Evolutionary conservation across 1,284 basidiomycete genomes (phyloP).

Genomic region (Polyporus tsugae): DNA sequence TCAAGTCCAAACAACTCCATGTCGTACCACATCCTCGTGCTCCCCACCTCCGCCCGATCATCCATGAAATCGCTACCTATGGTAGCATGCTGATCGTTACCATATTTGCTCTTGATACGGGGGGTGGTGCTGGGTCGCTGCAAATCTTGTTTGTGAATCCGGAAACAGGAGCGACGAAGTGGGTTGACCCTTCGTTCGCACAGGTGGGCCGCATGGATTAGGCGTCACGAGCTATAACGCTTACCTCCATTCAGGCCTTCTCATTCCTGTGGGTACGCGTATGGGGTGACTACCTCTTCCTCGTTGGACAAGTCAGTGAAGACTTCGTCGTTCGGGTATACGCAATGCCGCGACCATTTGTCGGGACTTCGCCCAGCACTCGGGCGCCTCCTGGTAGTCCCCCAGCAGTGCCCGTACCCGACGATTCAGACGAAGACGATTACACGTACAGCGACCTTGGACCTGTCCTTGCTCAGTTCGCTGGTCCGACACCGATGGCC

Average conservation of each 20-base stretch:
- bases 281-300: slow-evolving; percentile 38
- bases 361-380: slow-evolving; percentile 7
- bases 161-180: slow-evolving; percentile 39
- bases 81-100: slow-evolving; percentile 45
- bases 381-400: slow-evolving; percentile 20
- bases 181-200: slow-evolving; percentile 43
- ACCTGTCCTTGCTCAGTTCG: slow-evolving; percentile 29
- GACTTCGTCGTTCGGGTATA: slow-evolving; percentile 42
- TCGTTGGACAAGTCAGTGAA: slow-evolving; percentile 38
- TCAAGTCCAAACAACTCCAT: slow-evolving; percentile 32
- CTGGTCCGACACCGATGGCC: slow-evolving; percentile 33
- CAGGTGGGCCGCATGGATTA: slow-evolving; percentile 38
- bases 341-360: slow-evolving; percentile 34
- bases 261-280: slow-evolving; percentile 41
- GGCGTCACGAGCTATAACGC: not conserved
- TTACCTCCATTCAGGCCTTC: slow-evolving; percentile 35
- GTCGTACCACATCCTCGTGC: slow-evolving; percentile 34
- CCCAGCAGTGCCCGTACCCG: slow-evolving; percentile 10
- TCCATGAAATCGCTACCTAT: slow-evolving; percentile 40
- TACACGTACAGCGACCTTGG: slow-evolving; percentile 35
- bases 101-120: slow-evolving; percentile 42
- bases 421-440: slow-evolving; percentile 20
- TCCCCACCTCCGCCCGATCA: slow-evolving; percentile 34
- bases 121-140: slow-evolving; percentile 41
- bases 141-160: slow-evolving; percentile 49